phyloP scores from a whole-genome alignment of 2,329 filamentous ascomycete species.

The Aureobasidium mangrovei region DNA sequence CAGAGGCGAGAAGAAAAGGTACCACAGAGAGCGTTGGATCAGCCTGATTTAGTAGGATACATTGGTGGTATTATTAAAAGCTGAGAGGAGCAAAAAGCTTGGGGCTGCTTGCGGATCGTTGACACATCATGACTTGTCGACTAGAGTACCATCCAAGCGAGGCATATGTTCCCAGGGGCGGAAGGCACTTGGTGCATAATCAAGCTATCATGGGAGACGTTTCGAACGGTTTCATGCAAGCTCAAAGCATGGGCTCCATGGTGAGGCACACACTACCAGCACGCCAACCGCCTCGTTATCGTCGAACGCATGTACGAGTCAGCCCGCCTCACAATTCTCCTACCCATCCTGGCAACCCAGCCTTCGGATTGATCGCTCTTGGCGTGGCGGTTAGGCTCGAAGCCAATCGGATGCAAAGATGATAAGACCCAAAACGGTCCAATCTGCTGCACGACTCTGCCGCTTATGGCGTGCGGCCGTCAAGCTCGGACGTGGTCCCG shows the following conservation, averaged over 20 bases:
- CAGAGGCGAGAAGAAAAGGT: conserved; percentile 5
- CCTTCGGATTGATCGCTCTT: background rate
- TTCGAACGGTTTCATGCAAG: conserved; percentile 13
- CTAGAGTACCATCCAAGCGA: conserved; percentile 12
- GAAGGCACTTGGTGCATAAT: conserved; percentile 16
- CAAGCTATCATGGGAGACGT: conserved; percentile 16
- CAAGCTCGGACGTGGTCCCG: background rate
- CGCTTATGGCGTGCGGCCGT: conserved; percentile 8
- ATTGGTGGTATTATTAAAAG: conserved; percentile 14
- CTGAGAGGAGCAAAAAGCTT: conserved; percentile 13
- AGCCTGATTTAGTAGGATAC: conserved; percentile 10
- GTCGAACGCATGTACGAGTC: conserved; percentile 13
- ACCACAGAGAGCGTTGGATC: conserved; percentile 11
- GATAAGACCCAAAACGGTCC: conserved; percentile 10
- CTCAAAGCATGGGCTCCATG: conserved; percentile 12
- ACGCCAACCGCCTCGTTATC: conserved; percentile 12
- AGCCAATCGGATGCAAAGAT: background rate
- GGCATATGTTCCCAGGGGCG: conserved; percentile 10
- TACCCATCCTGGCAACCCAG: background rate
- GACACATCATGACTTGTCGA: conserved; percentile 14
- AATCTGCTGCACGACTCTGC: conserved; percentile 8
- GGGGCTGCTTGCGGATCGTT: conserved; percentile 14
- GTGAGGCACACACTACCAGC: conserved; percentile 7
- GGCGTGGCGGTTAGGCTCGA: background rate
- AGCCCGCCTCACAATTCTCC: conserved; percentile 13